Base-by-base conservation (phyloP, 306 rosid genomes). In the Abrus pulchellus region DNA sequence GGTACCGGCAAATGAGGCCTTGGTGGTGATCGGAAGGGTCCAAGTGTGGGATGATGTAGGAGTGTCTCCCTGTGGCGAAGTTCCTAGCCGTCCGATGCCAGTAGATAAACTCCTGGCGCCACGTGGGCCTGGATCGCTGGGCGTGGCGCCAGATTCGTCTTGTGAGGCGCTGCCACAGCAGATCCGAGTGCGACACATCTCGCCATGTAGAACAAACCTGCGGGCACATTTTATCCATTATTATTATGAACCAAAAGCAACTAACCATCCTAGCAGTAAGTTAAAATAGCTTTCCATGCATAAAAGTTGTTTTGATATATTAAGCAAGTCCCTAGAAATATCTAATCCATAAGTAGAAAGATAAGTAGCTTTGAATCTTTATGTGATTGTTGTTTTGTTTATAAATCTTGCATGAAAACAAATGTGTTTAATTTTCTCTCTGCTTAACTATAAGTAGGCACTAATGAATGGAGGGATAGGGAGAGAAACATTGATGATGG, bases 161-260 rank as follows among this genome's bases (percentile, higher is more conserved):
- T 0, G 90, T 82, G 36, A 96, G 89, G 0, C 77, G 82, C 20
- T 73, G 85, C 99, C 99, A 96, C 28, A 96, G 82, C 4, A 10
- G 75, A 9, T 86, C 89, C 4, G 94, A 93, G 20, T 87, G 94
- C 2, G 97, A 93, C 32, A 92, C 90, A 0, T 85, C 97, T 0
- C 89, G 88, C 98, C 99, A 96, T 48, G 93, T 92, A 7, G 97
- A 88, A 80, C 97, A 96, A 2, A 96, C 98, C 99, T 95, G 85
- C 84, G 73, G 30, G 50, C 77, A 41, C 52, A 66, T 43, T 43
- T 43, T 43, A 3, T 43, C 5, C 6, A 4, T 7, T 47, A 13
- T 20, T 27, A 6, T n/a, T 49, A 47, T 29, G 1, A 33, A 10
- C 0, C 1, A 44, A n/a, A 5, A 57, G n/a, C 1, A 55, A 54